Conservation (phyloP, 2,329 filamentous ascomycete genomes). For the Penicillium sp. region DNA sequence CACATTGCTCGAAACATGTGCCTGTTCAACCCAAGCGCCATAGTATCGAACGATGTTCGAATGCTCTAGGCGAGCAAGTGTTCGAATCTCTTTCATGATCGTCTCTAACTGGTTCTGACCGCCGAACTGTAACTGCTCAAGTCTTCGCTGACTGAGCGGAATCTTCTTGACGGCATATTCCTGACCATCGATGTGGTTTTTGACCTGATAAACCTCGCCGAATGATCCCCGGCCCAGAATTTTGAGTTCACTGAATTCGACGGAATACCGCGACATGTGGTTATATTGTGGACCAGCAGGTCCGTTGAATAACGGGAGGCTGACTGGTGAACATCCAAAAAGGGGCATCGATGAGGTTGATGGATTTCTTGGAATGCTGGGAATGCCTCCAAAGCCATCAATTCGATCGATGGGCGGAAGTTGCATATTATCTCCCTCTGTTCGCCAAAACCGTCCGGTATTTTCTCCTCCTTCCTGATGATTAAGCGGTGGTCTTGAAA, state of each 20-base stretch:
- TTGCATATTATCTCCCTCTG: constrained; percentile 9
- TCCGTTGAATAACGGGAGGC: constrained; percentile 31
- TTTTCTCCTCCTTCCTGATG: constrained; percentile 16
- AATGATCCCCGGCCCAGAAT: constrained; percentile 66
- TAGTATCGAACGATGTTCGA: constrained; percentile 68
- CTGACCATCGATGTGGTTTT: constrained; percentile 61
- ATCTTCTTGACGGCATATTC: constrained; percentile 69
- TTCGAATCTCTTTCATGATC: constrained; percentile 62
- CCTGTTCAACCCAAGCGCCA: constrained; percentile 63
- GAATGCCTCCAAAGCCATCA: constrained; percentile 24
- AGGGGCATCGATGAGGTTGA: constrained; percentile 25
- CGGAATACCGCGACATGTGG: constrained; percentile 46
- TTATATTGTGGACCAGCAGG: constrained; percentile 24
- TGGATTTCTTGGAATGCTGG: constrained; percentile 23
- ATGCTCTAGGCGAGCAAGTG: constrained; percentile 63
- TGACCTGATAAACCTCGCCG: constrained; percentile 63
- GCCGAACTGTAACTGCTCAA: constrained; percentile 54
- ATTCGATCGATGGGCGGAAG: constrained; percentile 17
- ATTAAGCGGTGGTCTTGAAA: constrained; percentile 18
- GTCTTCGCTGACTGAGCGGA: constrained; percentile 53
- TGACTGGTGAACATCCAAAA: constrained; percentile 32
- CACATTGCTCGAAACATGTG: constrained; percentile 25
- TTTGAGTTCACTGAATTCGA: constrained; percentile 55
- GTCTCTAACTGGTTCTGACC: constrained; percentile 57
- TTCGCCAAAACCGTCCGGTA: constrained; percentile 13